Percentiles rank a stretch among this genome's conserved stretches.
phyloP scores from a whole-genome alignment of 768 basidiomycete genomes.

The Phanerochaete carnosa region DNA sequence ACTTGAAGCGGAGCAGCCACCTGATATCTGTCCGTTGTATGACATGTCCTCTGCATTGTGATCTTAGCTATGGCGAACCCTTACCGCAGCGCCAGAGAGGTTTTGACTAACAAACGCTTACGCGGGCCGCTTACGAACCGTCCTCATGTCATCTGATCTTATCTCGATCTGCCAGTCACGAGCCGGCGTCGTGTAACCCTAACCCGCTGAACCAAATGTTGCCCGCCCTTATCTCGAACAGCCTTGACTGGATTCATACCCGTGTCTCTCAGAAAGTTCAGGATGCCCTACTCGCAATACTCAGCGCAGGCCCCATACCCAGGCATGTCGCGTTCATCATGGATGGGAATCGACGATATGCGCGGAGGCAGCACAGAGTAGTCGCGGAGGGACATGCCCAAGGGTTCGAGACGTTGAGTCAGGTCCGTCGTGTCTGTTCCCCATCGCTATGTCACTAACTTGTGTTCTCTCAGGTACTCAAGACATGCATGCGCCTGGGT shows the following conservation, averaged over 20 bases:
- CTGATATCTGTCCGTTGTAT: conserved; percentile 69
- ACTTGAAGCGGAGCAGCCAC: conserved; percentile 68
- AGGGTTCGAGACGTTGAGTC: conserved; percentile 76
- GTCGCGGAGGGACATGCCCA: conserved; percentile 78
- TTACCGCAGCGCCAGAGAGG: conserved; percentile 67
- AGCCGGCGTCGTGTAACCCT: neutral
- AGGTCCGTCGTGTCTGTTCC: conserved; percentile 47
- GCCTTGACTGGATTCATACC: conserved; percentile 17
- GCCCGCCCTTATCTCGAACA: neutral
- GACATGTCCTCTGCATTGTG: conserved; percentile 58
- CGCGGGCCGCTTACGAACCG: conserved; percentile 70
- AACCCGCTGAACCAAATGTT: neutral
- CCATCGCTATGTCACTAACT: neutral
- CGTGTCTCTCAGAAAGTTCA: conserved; percentile 25
- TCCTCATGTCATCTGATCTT: neutral
- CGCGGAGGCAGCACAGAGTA: conserved; percentile 61
- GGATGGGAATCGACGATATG: conserved; percentile 95
- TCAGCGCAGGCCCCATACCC: conserved; percentile 84
- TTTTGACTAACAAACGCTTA: conserved; percentile 52
- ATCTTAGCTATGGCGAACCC: conserved; percentile 48
- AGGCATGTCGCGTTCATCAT: conserved; percentile 92
- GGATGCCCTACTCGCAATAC: conserved; percentile 56
- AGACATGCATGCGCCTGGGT: conserved; percentile 77
- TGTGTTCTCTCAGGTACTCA: conserved; percentile 57
- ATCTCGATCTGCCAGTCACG: neutral